Base-by-base conservation (phyloP, 441 rosid genomes). In the Corymbia citriodora region DNA sequence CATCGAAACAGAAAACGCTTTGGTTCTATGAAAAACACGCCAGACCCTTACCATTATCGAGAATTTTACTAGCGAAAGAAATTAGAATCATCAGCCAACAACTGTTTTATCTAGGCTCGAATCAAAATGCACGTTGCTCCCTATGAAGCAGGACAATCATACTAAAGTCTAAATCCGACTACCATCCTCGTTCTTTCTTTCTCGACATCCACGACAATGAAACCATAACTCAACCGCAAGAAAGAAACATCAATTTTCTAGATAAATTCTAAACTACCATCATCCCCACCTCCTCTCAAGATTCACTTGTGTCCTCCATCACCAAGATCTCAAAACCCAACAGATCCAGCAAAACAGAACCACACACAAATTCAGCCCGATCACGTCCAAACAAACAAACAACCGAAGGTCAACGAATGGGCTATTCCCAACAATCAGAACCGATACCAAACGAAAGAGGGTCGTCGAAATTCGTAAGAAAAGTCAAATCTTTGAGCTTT, bases 11-110 rank as follows among this genome's bases (percentile, higher is more conserved):
- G n/a, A 45, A 79, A 79, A 45, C 18, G 10, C 85, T 79, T 45
- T n/a, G 0, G 7, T 79, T 45, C 85, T 12, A 45, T 2, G 5
- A 33, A 36, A 10, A 6, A 40, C 5, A 40, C 7, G 27, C 53
- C 3, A 0, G 9, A 79, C 52, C 52, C 1, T 23, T 45, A 12
- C 8, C 1, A 1, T 79, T 0, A 45, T 48, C 17, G 9, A 45
- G 8, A 79, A 79, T 79, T 74, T 8, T 4, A 1, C 85, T 2
- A 23, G 85, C 23, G n/a, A 14, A 45, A 59, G n/a, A 79, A 45
- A 79, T 23, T 14, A 79, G 3, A 79, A 79, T 79, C 52, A 23
- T 36, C 23, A 79, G 18, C 85, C 13, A 0, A 45, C n/a, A 23
- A 79, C 18, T 2, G 2, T 13, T 45, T 23, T 45, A 45, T 74